These are phyloP conservation scores for Phytopythium litorale DNA, from an alignment of 352 stramenopile genomes.

Conservation along the genomic window DNA sequence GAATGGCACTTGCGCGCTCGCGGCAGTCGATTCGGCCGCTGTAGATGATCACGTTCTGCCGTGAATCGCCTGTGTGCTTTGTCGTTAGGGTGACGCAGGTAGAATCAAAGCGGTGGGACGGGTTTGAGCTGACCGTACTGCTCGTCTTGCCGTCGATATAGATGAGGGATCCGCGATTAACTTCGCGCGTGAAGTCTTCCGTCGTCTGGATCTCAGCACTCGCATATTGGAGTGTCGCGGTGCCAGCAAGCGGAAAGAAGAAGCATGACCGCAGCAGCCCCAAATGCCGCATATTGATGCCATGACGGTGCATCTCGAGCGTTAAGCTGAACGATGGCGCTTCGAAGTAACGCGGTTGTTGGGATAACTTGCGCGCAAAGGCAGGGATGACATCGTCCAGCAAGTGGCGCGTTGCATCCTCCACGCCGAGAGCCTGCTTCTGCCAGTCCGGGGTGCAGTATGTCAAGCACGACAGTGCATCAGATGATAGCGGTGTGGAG, in stretches of 20 bases:
- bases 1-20: conserved; percentile 46
- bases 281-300: conserved; percentile 90
- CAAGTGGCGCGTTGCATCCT: conserved; percentile 72
- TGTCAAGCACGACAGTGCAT: conserved; percentile 85
- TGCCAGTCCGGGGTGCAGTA: conserved; percentile 87
- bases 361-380: conserved; percentile 80
- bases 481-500: conserved; percentile 59
- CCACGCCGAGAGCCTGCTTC: conserved; percentile 50
- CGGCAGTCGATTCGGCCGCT: conserved; percentile 61
- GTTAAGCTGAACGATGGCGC: conserved; percentile 50
- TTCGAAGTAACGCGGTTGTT: conserved; percentile 52
- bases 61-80: conserved; percentile 52
- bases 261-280: conserved; percentile 80
- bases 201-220: conserved; percentile 73
- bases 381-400: conserved; percentile 67
- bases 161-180: conserved; percentile 62
- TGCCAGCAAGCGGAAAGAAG: conserved; percentile 68
- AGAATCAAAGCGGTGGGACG: conserved; percentile 43
- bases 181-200: conserved; percentile 78
- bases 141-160: conserved; percentile 53
- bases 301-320: conserved; percentile 83
- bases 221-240: conserved; percentile 77
- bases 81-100: conserved; percentile 61
- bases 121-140: conserved; percentile 42
- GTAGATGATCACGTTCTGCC: conserved; percentile 69